phyloP scores from a whole-genome alignment of 768 basidiomycete genomes.

The Boletus bicolor region DNA sequence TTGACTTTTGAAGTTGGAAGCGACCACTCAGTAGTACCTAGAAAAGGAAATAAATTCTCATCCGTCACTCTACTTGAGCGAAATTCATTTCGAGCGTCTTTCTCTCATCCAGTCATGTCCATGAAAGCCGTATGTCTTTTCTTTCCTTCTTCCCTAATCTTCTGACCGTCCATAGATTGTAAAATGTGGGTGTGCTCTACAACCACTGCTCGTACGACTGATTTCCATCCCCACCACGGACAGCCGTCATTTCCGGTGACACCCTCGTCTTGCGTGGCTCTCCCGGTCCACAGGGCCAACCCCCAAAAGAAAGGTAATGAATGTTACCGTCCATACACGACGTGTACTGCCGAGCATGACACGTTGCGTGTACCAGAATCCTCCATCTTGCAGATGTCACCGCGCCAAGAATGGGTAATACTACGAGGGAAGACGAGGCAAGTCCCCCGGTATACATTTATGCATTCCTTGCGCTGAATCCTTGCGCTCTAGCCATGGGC shows the following conservation, averaged over 20 bases:
- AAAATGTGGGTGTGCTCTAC: constrained; percentile 46
- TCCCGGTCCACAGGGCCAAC: constrained; percentile 77
- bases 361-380: constrained; percentile 46
- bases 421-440: constrained; percentile 87
- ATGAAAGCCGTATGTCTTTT: constrained; percentile 64
- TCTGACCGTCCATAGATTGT: constrained; percentile 41
- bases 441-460: constrained; percentile 5
- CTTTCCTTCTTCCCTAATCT: neutral
- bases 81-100: too few species aligned
- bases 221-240: constrained; percentile 8
- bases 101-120: constrained; percentile 44
- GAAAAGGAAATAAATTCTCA: constrained; percentile 1
- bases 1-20: too few species aligned
- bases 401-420: constrained; percentile 81
- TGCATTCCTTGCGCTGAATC: neutral
- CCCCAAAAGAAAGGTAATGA: constrained; percentile 81
- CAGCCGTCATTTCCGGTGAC: constrained; percentile 90
- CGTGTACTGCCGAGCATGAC: constrained; percentile 9
- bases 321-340: neutral
- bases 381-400: constrained; percentile 86
- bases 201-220: constrained; percentile 8
- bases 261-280: constrained; percentile 80
- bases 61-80: neutral
- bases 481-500: constrained; percentile 66
- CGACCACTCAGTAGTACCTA: neutral